Base-by-base conservation (phyloP, 306 rosid species). In the Corylus americana region DNA sequence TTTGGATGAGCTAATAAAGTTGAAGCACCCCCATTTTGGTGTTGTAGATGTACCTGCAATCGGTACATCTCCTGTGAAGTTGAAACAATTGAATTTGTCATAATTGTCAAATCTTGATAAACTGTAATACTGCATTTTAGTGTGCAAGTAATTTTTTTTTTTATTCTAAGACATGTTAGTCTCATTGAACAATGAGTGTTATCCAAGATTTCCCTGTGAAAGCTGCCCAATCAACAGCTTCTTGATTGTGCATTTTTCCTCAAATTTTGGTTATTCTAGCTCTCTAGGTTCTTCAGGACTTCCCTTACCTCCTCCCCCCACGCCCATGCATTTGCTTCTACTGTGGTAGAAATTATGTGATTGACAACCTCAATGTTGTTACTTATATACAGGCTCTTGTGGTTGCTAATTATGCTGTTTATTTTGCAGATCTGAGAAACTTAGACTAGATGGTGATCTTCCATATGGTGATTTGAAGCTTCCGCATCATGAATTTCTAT, bases 341-440 rank as follows among this genome's bases (percentile, higher is more conserved):
- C 25, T n/a, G 25, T 63, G 16, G 70, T 63, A 63, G n/a, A 63
- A 29, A 14, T 31, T 13, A 8, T 58, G 70, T 2, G 45, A 63
- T 31, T 63, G 45, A 12, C 17, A 63, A 13, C n/a, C 22, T 25
- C 14, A 61, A 61, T 5, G 14, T n/a, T 42, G 11, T n/a, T 70
- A 70, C 29, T 44, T 69, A 51, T 1, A 70, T 70, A 58, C 13
- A 45, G 53, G 53, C 64, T 47, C 14, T 42, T 20, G 37, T 13
- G 73, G 48, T 49, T 58, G 11, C 80, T 72, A 17, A 79, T 69
- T 11, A 8, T 31, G 51, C 14, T 55, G 71, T 44, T 82, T 20
- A 22, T 63, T 27, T 79, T 61, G 79, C 86, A 82, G 84, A 79
- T 85, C 76, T 49, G 71, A 29, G 81, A 68, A 27, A 76, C 59